Evolutionary conservation across 1,139 yeast genomes (phyloP).

Genomic region (Magnusiomyces fungicola): DNA sequence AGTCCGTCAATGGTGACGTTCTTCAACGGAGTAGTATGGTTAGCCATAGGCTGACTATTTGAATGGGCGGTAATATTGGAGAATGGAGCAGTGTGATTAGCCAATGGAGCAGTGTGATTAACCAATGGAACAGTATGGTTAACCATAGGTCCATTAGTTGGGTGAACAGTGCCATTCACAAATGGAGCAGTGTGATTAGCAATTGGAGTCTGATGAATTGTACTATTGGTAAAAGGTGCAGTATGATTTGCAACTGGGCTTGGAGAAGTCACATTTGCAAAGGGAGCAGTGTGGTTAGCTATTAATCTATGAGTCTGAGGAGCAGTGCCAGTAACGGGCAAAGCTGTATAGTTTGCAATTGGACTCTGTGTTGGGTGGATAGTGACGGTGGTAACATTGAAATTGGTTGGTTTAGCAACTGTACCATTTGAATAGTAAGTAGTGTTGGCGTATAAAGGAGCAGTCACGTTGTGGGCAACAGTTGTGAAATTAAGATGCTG

Average conservation of each 20-base stretch:
- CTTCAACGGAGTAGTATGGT: too few relatives aligned
- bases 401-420: neutral
- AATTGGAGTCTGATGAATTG: neutral
- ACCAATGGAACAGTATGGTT: neutral
- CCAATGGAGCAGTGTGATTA: neutral
- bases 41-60: too few relatives aligned
- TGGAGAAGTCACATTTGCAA: neutral
- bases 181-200: neutral
- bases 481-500: neutral
- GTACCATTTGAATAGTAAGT: neutral
- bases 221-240: neutral
- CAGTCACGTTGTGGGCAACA: neutral
- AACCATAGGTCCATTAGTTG: too few relatives aligned
- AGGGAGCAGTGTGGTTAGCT: neutral
- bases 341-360: too few relatives aligned
- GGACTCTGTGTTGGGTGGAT: neutral
- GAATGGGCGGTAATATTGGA: neutral
- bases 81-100: neutral
- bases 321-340: too few relatives aligned
- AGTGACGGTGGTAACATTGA: neutral
- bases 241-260: neutral
- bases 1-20: too few relatives aligned
- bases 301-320: too few relatives aligned
- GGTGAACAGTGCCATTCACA: neutral
- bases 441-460: too few relatives aligned